A percentile compares a stretch with the other conserved stretches of the same genome.
Conservation (phyloP, 495 filamentous ascomycete genomes). For the Cryomyces minteri region DNA sequence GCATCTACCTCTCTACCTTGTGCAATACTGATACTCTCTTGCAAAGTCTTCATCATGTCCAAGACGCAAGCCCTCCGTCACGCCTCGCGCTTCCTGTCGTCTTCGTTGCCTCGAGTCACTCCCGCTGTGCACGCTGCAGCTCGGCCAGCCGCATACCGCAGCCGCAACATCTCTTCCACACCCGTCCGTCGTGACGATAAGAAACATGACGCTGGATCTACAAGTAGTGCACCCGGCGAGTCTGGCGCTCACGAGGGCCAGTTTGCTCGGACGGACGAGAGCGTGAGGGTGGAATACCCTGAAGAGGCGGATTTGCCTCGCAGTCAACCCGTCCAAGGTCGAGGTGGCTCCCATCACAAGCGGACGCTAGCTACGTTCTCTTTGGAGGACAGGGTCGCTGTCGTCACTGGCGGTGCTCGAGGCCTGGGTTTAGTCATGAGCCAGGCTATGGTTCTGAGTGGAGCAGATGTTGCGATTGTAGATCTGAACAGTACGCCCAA, state of each 20-base stretch:
- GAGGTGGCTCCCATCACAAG: slow-evolving; percentile 52
- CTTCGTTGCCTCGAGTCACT: too few species aligned
- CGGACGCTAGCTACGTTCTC: slow-evolving; percentile 59
- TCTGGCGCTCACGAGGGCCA: slow-evolving; percentile 26
- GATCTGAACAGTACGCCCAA: slow-evolving; percentile 66
- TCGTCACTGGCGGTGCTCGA: slow-evolving; percentile 75
- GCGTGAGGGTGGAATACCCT: slow-evolving; percentile 58
- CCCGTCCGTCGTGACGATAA: too few species aligned
- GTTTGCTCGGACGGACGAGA: slow-evolving; percentile 63
- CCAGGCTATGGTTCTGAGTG: slow-evolving; percentile 69
- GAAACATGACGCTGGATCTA: slow-evolving; percentile 14
- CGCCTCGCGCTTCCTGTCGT: too few species aligned
- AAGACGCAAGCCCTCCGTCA: too few species aligned
- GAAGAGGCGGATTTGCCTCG: slow-evolving; percentile 47
- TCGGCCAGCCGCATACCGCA: too few species aligned
- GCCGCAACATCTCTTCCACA: too few species aligned
- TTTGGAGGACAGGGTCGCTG: slow-evolving; percentile 54
- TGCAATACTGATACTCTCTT: too few species aligned
- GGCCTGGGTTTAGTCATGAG: slow-evolving; percentile 83
- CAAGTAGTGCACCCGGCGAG: slow-evolving; percentile 13
- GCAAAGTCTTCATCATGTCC: too few species aligned
- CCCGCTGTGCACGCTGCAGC: too few species aligned
- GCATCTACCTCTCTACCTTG: too few species aligned
- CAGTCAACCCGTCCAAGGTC: slow-evolving; percentile 46
- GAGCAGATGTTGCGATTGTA: slow-evolving; percentile 79